phyloP scores from a whole-genome alignment of 305 asterid genomes.

The Fraxinus dipetala region DNA sequence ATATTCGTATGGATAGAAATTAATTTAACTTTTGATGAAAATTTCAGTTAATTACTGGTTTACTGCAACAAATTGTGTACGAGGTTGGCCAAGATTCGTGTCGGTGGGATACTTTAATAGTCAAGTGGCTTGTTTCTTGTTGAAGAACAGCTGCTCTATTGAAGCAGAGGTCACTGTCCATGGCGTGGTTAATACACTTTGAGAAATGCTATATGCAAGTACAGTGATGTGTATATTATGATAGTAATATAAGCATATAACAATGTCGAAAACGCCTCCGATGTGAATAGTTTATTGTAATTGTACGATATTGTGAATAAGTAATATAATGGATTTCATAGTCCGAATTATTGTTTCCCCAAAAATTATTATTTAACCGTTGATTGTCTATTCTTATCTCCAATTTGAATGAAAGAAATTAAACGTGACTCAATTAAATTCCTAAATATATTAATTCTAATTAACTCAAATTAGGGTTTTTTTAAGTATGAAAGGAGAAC shows the following conservation, averaged over 20 bases:
- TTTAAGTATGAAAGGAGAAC: too few species aligned
- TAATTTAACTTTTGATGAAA: not conserved
- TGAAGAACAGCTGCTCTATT: conserved; percentile 40
- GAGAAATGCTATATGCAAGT: conserved; percentile 1
- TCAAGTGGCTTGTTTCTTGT: conserved; percentile 30
- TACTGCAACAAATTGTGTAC: conserved; percentile 33
- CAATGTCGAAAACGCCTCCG: not conserved
- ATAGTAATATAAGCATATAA: not conserved
- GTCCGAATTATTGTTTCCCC: too few species aligned
- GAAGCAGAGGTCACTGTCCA: conserved; percentile 62
- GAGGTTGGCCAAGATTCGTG: conserved; percentile 69
- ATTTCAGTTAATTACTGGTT: conserved; percentile 60
- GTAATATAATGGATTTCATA: too few species aligned
- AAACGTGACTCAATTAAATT: too few species aligned
- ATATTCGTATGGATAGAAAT: not conserved
- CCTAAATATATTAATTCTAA: too few species aligned
- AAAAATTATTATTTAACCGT: too few species aligned
- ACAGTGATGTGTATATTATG: not conserved
- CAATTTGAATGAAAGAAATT: too few species aligned
- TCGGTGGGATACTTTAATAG: conserved; percentile 32
- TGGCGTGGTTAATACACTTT: conserved; percentile 38
- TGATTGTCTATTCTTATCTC: too few species aligned
- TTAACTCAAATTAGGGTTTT: too few species aligned
- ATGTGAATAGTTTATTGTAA: not conserved
- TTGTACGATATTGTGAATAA: not conserved